Evolutionary conservation across 495 filamentous ascomycete genomes (phyloP).

Genomic region (Neurospora tetraspora): DNA sequence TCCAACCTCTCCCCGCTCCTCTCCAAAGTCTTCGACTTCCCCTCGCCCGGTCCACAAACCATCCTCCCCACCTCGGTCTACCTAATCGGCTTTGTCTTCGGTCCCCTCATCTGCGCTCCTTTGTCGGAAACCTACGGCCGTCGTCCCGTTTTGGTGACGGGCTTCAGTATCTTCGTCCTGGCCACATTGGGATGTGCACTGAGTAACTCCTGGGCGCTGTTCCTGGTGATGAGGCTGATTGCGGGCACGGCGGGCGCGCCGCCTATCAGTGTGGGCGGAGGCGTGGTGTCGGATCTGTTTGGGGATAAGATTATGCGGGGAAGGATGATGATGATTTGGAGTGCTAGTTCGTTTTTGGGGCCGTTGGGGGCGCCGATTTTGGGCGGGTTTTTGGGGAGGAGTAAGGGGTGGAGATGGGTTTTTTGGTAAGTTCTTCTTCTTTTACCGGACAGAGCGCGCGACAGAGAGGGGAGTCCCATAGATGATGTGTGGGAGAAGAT

Average conservation of each 20-base stretch:
- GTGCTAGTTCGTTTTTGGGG: conserved; percentile 21
- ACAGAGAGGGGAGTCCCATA: too few species aligned
- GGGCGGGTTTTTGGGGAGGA: conserved; percentile 25
- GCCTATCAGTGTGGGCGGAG: conserved; percentile 72
- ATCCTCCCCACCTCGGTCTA: conserved; percentile 35
- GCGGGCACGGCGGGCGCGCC: conserved; percentile 63
- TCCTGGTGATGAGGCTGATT: conserved; percentile 22
- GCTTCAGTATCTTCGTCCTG: conserved; percentile 58
- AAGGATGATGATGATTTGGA: conserved; percentile 22
- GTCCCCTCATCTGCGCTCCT: conserved; percentile 37
- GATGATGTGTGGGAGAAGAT: too few species aligned
- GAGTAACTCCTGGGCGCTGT: conserved; percentile 38
- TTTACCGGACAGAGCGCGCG: too few species aligned
- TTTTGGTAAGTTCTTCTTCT: conserved; percentile 31
- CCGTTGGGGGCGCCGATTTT: conserved; percentile 40
- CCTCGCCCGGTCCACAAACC: conserved; percentile 10
- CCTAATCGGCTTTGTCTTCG: conserved; percentile 53
- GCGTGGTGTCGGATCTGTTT: conserved; percentile 72
- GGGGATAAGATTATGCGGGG: conserved; percentile 14
- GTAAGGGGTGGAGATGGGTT: conserved; percentile 38
- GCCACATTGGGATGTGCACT: conserved; percentile 68
- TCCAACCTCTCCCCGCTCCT: conserved; percentile 18
- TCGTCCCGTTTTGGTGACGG: conserved; percentile 57
- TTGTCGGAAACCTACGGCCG: conserved; percentile 63
- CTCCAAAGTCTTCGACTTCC: conserved; percentile 6